phyloP scores from a whole-genome alignment of 2,329 filamentous ascomycete species.

The Beauveria rudraprayagi region DNA sequence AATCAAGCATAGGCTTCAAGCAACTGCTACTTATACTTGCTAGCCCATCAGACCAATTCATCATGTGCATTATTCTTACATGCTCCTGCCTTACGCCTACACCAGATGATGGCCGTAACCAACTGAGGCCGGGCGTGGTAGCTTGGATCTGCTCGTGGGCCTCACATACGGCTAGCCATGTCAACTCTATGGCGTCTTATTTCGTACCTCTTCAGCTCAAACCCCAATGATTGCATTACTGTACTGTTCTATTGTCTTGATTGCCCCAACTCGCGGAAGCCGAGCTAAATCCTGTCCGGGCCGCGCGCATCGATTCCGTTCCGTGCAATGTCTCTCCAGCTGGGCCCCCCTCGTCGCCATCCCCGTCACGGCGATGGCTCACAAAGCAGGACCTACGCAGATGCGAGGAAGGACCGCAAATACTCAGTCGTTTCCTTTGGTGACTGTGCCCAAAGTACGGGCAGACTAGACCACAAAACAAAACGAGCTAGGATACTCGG shows the following conservation, averaged over 20 bases:
- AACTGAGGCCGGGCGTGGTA: background rate
- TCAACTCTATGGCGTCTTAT: slow-evolving; percentile 2
- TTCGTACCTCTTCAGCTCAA: background rate
- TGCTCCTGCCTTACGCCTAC: background rate
- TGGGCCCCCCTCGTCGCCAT: no score
- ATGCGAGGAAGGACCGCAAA: no score
- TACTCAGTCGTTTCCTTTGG: no score
- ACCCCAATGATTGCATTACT: background rate
- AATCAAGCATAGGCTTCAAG: no score
- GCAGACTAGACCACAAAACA: no score
- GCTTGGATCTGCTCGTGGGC: background rate
- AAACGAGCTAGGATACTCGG: no score
- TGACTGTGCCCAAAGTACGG: no score
- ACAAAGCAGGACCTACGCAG: no score
- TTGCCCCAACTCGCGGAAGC: background rate
- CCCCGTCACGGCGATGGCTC: no score
- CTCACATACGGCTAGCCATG: background rate
- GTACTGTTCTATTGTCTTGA: background rate
- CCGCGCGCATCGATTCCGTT: background rate
- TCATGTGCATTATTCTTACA: background rate
- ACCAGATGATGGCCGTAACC: background rate
- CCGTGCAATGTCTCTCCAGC: background rate
- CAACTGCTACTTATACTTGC: background rate
- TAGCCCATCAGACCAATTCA: background rate
- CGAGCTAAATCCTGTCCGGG: background rate